These are phyloP conservation scores for Leishmania aethiopica DNA, from an alignment of 208 protist species.

Conservation along the genomic window DNA sequence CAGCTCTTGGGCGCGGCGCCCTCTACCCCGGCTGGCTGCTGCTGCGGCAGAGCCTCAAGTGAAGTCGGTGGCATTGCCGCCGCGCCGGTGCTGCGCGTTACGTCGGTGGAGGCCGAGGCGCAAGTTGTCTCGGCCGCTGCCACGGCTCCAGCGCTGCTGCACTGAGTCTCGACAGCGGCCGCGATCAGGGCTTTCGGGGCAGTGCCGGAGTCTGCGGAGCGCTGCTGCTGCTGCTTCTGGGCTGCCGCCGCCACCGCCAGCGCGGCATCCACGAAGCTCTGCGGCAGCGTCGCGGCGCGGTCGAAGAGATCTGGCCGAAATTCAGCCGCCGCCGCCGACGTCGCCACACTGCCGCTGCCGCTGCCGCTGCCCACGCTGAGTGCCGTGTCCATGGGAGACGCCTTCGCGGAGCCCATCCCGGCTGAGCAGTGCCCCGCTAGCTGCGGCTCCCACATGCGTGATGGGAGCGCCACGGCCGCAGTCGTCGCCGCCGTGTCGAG, in stretches of 20 bases:
- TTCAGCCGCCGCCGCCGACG: background rate
- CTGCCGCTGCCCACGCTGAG: background rate
- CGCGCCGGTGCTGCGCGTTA: background rate
- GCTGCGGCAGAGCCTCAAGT: background rate
- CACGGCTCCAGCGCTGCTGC: background rate
- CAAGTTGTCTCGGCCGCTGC: background rate
- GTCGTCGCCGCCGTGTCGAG: background rate
- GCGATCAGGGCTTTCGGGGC: background rate
- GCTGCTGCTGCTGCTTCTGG: constrained; percentile 21
- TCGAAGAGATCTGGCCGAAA: constrained; percentile 33
- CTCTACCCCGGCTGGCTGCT: background rate
- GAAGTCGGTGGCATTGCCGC: background rate
- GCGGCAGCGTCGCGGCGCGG: constrained; percentile 45
- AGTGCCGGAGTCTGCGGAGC: background rate
- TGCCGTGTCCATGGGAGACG: background rate
- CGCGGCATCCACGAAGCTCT: constrained; percentile 57
- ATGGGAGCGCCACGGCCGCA: background rate
- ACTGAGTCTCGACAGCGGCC: background rate
- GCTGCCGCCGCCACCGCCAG: constrained; percentile 28
- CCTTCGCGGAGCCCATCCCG: background rate
- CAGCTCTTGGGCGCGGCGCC: background rate
- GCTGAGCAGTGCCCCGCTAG: background rate
- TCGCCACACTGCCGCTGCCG: background rate
- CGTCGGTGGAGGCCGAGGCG: background rate
- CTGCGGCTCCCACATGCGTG: background rate